Evolutionary conservation across 306 rosid species (phyloP), one percentile per base, ranked within the genome.

Genomic region (Pyrus bretschneideri): DNA sequence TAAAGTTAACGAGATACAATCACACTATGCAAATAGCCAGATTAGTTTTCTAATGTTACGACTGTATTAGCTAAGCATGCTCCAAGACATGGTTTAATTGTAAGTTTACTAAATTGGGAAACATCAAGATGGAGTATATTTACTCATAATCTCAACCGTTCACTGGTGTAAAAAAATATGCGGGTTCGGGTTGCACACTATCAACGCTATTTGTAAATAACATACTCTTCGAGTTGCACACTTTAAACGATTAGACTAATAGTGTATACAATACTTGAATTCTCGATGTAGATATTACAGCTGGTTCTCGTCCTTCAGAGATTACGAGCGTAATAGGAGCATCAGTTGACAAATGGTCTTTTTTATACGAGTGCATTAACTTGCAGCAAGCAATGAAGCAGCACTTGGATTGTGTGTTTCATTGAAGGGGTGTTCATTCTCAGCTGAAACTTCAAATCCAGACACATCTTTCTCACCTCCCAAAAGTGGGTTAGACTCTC

Each of bases 371-470:
- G 69, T 10, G 49, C 70, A 66, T 33, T 35, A 27, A 27, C 79
- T 84, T 67, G 77, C 76, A 79, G 87, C 80, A 78, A 90, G 90
- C 81, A 90, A 77, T 1, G 93, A 90, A 23, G 86, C 72, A 63
- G 81, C 62, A 58, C 83, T 76, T 71, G 72, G 85, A 30, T 75
- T 82, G 76, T 80, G 80, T 25, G 81, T 71, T 38, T 85, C 81
- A 74, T 58, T 79, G 77, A 95, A 92, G n/a, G 97, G 97, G 74
- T 92, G 96, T 42, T 88, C 86, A 21, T 87, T 91, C 76, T 72
- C 89, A 27, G 49, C 63, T 42, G 76, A 81, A 68, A 25, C 54
- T 25, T 64, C 86, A 23, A 33, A 30, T 29, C 67, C 67, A n/a
- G 86, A 71, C 54, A 69, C 88, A 17, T 86, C 80, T 54, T 49